Evolutionary conservation across 306 rosid genomes (phyloP), one percentile per base, ranked within the genome.

Genomic region (Glycine soja): DNA sequence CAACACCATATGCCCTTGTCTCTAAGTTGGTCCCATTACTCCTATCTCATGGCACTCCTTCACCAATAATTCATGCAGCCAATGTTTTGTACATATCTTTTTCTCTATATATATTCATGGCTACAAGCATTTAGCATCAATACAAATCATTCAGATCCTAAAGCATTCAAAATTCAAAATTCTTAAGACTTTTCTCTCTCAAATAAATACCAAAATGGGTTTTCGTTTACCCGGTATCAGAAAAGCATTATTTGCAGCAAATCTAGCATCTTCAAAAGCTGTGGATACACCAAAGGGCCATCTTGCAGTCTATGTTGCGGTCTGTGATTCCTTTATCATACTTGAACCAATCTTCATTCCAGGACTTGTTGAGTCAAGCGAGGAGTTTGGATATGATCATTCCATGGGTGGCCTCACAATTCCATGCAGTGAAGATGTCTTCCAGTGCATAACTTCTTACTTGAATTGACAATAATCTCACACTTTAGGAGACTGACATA

Each of bases 1-100:
- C 86, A 70, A 83, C 86, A 65, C 82, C 90, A 57, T 15, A 9
- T 62, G 63, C 19, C 64, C 72, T 52, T 76, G 82, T 83, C 85
- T 83, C 18, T 6, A 10, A 0, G 6, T 74, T 36, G 66, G 34
- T 59, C 51, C 72, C 8, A 45, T 10, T 24, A 53, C n/a, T 42
- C 13, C 16, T 16, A 69, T 10, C 42, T 11, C 43, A 47, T 36
- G 11, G 51, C 30, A 51, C 54, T 24, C 57, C 43, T 38, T 38
- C 42, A 14, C 5, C 24, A 24, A 14, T 63, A 13, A 32, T 70
- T 32, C 46, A 32, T 3, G 74, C 46, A 46, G 13, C 43, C 18
- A 61, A 50, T 13, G 11, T 51, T 88, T 64, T 14, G 3, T 40
- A 7, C 13, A 2, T 16, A 56, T 46, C 63, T 56, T 56, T 61